Conservation (phyloP, 2,329 filamentous ascomycete genomes). For the Colletotrichum sp. region DNA sequence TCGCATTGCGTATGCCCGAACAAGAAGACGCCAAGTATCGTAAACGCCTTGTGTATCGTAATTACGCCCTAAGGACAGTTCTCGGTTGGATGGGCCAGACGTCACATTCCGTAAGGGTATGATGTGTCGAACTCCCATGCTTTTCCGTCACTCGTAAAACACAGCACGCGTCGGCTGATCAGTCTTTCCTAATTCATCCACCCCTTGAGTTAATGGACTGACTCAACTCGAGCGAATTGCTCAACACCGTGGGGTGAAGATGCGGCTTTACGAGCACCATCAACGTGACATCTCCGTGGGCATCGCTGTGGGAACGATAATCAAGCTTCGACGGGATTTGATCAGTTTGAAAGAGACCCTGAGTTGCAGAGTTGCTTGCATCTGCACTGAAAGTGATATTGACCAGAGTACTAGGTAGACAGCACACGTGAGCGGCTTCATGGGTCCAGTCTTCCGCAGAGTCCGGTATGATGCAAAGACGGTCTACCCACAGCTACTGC, state of each 20-base stretch:
- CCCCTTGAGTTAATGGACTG: not conserved
- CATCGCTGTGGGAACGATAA: rapidly evolving
- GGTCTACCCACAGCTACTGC: not conserved
- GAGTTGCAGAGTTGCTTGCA: not conserved
- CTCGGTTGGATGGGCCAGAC: not conserved
- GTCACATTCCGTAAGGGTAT: not conserved
- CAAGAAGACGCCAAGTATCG: not conserved
- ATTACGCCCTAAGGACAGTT: not conserved
- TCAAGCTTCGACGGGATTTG: not conserved
- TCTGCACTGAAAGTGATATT: not conserved
- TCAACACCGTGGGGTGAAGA: not conserved
- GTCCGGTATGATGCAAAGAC: not conserved
- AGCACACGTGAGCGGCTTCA: not conserved
- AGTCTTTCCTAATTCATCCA: not conserved
- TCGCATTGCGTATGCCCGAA: not conserved
- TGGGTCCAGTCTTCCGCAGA: not conserved
- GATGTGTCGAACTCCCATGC: not conserved
- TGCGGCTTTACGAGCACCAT: not conserved
- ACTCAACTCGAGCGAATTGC: too few species aligned
- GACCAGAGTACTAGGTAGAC: too few species aligned
- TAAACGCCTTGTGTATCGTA: not conserved
- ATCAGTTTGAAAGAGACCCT: not conserved
- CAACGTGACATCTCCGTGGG: not conserved
- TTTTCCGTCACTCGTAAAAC: not conserved
- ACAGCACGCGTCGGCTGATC: not conserved